Evolutionary conservation across 2,329 filamentous ascomycete genomes (phyloP), one percentile per base, ranked within the genome.

Genomic region (Penicillium aurantiogriseum): DNA sequence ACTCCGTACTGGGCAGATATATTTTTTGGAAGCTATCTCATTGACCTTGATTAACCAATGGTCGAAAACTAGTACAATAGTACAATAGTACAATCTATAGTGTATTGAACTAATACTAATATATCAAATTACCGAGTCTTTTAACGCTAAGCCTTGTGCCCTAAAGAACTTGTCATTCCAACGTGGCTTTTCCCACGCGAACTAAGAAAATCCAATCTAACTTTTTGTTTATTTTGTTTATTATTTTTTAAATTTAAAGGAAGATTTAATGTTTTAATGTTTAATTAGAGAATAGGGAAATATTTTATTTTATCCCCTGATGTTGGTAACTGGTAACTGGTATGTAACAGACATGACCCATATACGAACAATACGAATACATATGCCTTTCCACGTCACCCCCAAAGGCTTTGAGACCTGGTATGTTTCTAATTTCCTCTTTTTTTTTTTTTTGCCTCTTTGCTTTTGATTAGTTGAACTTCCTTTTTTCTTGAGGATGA

Each of bases 111-210:
- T 11, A 23, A 23, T 40, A 15, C 23, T 23, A 23, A 27, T 27
- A 27, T 42, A 23, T 42, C 11, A 45, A 51, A 40, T 44, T 56
- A 46, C 54, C 51, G 51, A 35, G n/a, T 27, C 21, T 43, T 17
- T 46, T 56, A 46, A 46, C 47, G 48, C 54, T 56, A 49, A 51
- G 54, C 47, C 54, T 56, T 51, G 47, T 56, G 44, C 39, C 51
- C 51, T 46, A 38, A 43, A 11, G n/a, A 42, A 25, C 17, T 38
- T 39, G 43, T 57, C 44, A 49, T 54, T 58, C 49, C 56, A 61
- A 59, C 59, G 59, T 61, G 61, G 58, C 47, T 50, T 39, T 29
- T 29, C 35, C 55, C 58, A 60, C 58, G 58, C 54, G 54, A 36
- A 33, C 45, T 21, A 9, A 9, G 29, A 21, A 33, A 21, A 48